Evolutionary conservation across 1,139 yeast genomes (phyloP), one percentile per base, ranked within the genome.

Genomic region (Candida labiduridarum): DNA sequence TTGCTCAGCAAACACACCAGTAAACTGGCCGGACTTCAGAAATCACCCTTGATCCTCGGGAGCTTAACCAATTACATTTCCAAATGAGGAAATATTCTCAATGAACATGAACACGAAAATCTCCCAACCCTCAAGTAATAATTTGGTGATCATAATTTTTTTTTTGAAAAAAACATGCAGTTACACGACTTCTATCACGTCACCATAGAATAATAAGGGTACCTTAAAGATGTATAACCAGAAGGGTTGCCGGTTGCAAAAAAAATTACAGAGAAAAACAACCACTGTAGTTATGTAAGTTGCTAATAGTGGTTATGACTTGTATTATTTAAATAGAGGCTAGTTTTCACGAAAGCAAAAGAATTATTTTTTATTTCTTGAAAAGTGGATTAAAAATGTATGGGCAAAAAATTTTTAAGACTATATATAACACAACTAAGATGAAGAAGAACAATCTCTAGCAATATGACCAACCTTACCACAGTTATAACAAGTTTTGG

Each of bases 401-500:
- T 22, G 25, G n/a, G n/a, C n/a, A 22, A 22, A 22, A 22, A 22
- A 22, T 35, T 35, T 35, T 35, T 35, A 35, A 16, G 41, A 14
- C 41, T n/a, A n/a, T 38, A 38, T 38, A 19, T 38, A 38, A 38
- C 41, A 38, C 41, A 38, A 38, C 19, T 38, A 38, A 51, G 75
- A 58, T 49, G 72, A 66, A 49, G 82, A 72, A 59, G 82, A 72
- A 73, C 97, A 91, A 59, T 88, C 96, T 71, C 84, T 89, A 57
- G 95, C 85, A 62, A 90, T 80, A 76, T 91, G 97, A 49, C 97
- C 97, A 57, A 82, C 77, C 71, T 87, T 85, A 61, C 97, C 96
- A 73, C 97, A 91, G 52, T 95, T 89, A 79, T 89, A 91, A 74
- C 97, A 91, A 52, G 62, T 65, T 59, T 81, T 79, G 55, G 90